phyloP scores from a whole-genome alignment of 495 filamentous ascomycete genomes.

The Saxophila tyrrhenica region DNA sequence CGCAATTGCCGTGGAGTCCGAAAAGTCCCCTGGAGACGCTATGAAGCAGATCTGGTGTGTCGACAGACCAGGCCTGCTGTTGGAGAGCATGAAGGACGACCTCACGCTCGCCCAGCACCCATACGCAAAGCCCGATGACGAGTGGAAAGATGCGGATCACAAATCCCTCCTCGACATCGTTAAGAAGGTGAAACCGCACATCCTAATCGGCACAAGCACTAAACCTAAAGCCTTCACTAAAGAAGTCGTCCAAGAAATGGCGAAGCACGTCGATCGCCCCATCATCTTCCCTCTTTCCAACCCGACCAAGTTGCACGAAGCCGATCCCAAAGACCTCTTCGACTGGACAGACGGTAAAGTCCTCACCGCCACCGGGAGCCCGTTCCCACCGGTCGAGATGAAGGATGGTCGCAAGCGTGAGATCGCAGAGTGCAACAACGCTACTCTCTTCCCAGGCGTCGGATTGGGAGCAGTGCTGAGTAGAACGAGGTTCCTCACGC shows the following conservation, averaged over 20 bases:
- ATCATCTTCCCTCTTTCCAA: conserved; percentile 82
- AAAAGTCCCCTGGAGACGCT: conserved; percentile 61
- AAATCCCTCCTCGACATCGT: conserved; percentile 55
- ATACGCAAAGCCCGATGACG: conserved; percentile 53
- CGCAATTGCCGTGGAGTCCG: conserved; percentile 57
- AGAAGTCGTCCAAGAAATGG: conserved; percentile 65
- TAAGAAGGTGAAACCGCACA: conserved; percentile 62
- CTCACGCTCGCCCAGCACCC: conserved; percentile 53
- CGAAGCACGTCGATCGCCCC: conserved; percentile 61
- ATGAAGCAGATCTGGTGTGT: conserved; percentile 76
- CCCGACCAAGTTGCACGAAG: conserved; percentile 76
- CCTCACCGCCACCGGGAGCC: conserved; percentile 75
- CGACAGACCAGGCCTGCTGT: conserved; percentile 70
- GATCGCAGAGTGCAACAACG: conserved; percentile 85
- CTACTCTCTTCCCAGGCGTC: conserved; percentile 36
- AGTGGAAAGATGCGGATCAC: conserved; percentile 49
- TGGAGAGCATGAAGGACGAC: conserved; percentile 47
- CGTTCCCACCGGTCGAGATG: conserved; percentile 61
- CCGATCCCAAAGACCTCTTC: conserved; percentile 63
- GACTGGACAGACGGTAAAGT: conserved; percentile 68
- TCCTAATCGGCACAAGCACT: conserved; percentile 76
- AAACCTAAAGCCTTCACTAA: conserved; percentile 69
- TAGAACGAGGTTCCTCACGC: conserved; percentile 49
- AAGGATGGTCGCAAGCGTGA: conserved; percentile 53
- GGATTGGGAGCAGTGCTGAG: conserved; percentile 68